Evolutionary conservation across 495 filamentous ascomycete genomes (phyloP), one percentile per base, ranked within the genome.

Genomic region (Neurospora sp.): DNA sequence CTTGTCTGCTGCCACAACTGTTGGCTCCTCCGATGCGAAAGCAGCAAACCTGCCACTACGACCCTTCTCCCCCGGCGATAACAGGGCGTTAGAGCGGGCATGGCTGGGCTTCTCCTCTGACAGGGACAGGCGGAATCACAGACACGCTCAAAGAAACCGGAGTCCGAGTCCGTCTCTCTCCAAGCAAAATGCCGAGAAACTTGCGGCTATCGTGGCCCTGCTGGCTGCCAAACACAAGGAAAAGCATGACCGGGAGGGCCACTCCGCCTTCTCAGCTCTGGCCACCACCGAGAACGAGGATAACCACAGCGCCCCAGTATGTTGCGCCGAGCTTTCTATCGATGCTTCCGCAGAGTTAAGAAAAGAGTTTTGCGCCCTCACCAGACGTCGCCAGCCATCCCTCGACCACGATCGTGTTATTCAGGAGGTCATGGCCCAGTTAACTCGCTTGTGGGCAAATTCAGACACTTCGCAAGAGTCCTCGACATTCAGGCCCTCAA

Each of bases 1-100:
- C 14, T 86, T 95, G 54, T 90, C 91, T 6, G 86, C 91, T 1
- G 79, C 91, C 23, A 89, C 92, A 20, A 84, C 88, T 39, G 81
- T 87, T 23, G 82, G 76, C 23, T 80, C 86, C 23, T 84, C 85
- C 70, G 86, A 88, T 72, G 80, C 88, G 44, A 84, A 84, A 62
- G 79, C 85, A 16, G 77, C 79, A 23, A 89, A 87, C 72, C 83
- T 85, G 37, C 87, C 90, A 37, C 88, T 92, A 1, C 88, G 90
- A n/a, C 93, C 93, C 4, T 96, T 95, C 79, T 91, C 92, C 0
- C 86, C 87, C 0, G 88, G 86, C 62, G 93, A 96, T 80, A 94
- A 93, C 75, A 83, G 86, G 46, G 89, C 89, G 7, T 83, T 96
- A 16, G 93, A 96, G 77, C 84, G 89, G 46, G 89, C 92, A 39